phyloP scores from a whole-genome alignment of 1,284 basidiomycete genomes.

The Cystobasidiaceae sp. region DNA sequence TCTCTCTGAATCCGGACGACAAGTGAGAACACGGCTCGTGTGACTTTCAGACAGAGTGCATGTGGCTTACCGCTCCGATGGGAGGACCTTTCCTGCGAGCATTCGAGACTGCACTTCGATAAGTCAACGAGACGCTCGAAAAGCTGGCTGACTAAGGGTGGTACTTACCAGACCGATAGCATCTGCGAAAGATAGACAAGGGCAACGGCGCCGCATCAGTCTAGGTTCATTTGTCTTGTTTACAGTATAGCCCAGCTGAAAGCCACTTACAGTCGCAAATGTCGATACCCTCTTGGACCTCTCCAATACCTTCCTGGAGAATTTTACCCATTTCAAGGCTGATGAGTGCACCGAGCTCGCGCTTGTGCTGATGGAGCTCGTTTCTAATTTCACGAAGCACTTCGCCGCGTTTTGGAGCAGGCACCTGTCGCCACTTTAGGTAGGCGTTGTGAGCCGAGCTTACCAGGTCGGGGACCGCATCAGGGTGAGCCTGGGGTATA shows the following conservation, averaged over 20 bases:
- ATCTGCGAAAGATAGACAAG: not conserved
- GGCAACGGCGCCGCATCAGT: not conserved
- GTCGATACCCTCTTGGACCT: constrained; percentile 92
- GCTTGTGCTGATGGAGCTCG: constrained; percentile 70
- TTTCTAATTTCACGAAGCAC: constrained; percentile 80
- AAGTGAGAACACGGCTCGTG: too few relatives aligned
- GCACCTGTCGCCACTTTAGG: constrained; percentile 61
- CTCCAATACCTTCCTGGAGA: constrained; percentile 73
- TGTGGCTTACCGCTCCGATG: constrained; percentile 41
- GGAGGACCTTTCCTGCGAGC: constrained; percentile 39
- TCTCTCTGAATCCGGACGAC: too few relatives aligned
- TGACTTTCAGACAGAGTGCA: too few relatives aligned
- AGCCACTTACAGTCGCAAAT: constrained; percentile 69
- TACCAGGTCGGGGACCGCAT: constrained; percentile 11
- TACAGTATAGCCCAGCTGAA: too few relatives aligned
- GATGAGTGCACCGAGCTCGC: constrained; percentile 68
- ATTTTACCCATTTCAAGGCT: constrained; percentile 75
- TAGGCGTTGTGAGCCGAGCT: constrained; percentile 15
- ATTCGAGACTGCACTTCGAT: constrained; percentile 33
- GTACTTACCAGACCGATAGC: constrained; percentile 12
- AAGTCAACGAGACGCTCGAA: too few relatives aligned
- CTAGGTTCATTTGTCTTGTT: constrained; percentile 58
- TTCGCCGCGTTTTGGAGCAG: constrained; percentile 81
- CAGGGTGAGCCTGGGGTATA: constrained; percentile 14
- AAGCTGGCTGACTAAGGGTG: too few relatives aligned